phyloP scores from a whole-genome alignment of 805 yeast species.

The Metschnikowia arizonensis region DNA sequence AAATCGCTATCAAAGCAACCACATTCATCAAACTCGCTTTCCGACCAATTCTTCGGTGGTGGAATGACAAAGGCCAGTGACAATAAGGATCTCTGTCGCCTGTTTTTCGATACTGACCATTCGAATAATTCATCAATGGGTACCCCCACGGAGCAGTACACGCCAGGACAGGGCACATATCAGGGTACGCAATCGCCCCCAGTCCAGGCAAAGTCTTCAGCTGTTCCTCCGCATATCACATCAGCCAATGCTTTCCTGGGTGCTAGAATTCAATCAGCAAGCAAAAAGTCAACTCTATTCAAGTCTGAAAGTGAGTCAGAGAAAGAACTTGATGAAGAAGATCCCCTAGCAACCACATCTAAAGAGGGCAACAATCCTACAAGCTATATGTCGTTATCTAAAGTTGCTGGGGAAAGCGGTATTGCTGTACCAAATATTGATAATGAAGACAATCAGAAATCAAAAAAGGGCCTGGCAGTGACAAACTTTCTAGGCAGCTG shows the following conservation, averaged over 20 bases:
- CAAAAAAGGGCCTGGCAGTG: conserved; percentile 32
- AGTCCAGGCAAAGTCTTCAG: conserved; percentile 34
- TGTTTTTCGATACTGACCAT: conserved; percentile 15
- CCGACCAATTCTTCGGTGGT: conserved; percentile 36
- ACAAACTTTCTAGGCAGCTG: conserved; percentile 19
- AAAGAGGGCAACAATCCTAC: conserved; percentile 16
- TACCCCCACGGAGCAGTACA: not conserved
- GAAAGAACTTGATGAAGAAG: conserved; percentile 27
- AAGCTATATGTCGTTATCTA: conserved; percentile 45
- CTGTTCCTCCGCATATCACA: conserved; percentile 41
- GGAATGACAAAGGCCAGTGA: conserved; percentile 17
- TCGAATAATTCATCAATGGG: conserved; percentile 1
- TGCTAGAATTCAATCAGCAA: conserved; percentile 12
- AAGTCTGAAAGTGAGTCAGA: conserved; percentile 36
- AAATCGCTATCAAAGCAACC: conserved; percentile 41
- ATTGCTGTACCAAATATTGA: conserved; percentile 27
- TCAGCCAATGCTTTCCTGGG: conserved; percentile 42
- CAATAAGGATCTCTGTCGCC: conserved; percentile 10
- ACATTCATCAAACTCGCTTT: conserved; percentile 36
- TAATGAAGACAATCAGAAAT: conserved; percentile 11
- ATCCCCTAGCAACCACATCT: conserved; percentile 4
- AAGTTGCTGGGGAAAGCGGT: conserved; percentile 47
- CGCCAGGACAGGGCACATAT: conserved; percentile 7
- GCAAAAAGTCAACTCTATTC: conserved; percentile 31
- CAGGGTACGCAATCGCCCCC: conserved; percentile 17